Percentiles rank a stretch among this genome's conserved stretches.
Conservation (phyloP, 1,284 basidiomycete species). For the Afroboletus lepidellus region DNA sequence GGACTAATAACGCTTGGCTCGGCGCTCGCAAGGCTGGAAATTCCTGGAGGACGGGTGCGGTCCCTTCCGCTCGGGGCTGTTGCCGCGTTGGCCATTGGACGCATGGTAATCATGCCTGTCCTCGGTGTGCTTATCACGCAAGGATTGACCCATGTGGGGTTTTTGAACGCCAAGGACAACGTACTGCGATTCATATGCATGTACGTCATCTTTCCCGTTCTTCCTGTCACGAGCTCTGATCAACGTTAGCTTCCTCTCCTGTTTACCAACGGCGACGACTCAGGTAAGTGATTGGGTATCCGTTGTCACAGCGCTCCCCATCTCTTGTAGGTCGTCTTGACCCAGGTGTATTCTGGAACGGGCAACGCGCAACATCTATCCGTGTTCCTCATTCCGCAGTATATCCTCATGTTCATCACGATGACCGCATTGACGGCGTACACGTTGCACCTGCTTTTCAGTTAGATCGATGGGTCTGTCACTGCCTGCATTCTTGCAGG, state of each 20-base stretch:
- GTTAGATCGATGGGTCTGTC: slow-evolving; percentile 1
- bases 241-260: slow-evolving; percentile 55
- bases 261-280: slow-evolving; percentile 64
- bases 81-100: slow-evolving; percentile 54
- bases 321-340: slow-evolving; percentile 50
- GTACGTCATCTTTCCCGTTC: slow-evolving; percentile 39
- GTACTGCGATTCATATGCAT: slow-evolving; percentile 71
- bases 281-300: slow-evolving; percentile 38
- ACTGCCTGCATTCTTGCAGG: not conserved
- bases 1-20: slow-evolving; percentile 74
- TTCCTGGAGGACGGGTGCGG: slow-evolving; percentile 49
- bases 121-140: slow-evolving; percentile 65
- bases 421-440: slow-evolving; percentile 63
- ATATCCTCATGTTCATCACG: slow-evolving; percentile 60
- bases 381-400: slow-evolving; percentile 66
- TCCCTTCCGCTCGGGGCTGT: slow-evolving; percentile 70
- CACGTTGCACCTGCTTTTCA: slow-evolving; percentile 51
- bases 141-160: slow-evolving; percentile 46
- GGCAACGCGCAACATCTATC: slow-evolving; percentile 62
- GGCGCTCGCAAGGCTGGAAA: slow-evolving; percentile 64
- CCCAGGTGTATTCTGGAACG: slow-evolving; percentile 65
- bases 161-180: slow-evolving; percentile 57
- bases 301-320: not conserved
- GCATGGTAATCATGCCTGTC: slow-evolving; percentile 64
- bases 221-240: not conserved